Conservation (phyloP, 2,329 filamentous ascomycete species). For the Colletotrichum sp. region DNA sequence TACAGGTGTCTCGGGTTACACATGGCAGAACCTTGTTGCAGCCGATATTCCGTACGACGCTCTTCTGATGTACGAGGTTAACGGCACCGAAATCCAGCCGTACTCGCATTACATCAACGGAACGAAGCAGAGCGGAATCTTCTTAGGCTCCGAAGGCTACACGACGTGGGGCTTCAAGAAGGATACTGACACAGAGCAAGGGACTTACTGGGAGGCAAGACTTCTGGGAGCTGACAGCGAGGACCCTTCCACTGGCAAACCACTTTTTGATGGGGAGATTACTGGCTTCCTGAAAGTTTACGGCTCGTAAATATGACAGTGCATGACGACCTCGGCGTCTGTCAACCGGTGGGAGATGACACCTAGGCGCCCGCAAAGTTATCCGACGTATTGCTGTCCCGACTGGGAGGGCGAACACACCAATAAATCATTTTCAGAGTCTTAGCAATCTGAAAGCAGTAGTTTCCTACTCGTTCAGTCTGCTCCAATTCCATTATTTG, state of each 20-base stretch:
- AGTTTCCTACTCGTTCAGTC: neutral
- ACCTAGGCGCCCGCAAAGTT: neutral
- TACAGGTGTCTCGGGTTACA: neutral
- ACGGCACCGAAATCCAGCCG: neutral
- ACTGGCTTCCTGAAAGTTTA: neutral
- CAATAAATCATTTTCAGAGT: neutral
- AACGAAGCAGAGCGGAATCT: neutral
- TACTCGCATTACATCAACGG: slow-evolving; percentile 1
- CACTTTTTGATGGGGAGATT: neutral
- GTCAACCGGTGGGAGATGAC: neutral
- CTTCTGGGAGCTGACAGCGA: neutral
- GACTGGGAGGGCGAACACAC: neutral
- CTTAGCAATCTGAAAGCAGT: neutral
- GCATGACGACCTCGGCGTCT: neutral
- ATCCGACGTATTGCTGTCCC: neutral
- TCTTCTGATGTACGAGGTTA: neutral
- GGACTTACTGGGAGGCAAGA: neutral
- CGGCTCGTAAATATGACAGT: neutral
- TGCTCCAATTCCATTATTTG: neutral
- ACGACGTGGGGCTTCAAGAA: neutral
- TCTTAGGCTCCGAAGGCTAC: neutral
- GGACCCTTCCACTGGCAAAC: neutral
- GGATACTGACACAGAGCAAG: neutral
- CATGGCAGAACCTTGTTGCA: neutral
- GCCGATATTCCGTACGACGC: slow-evolving; percentile 4